These are phyloP conservation scores for Saccharomyces pastorianus DNA, from an alignment of 1,139 yeast genomes.

Conservation along the genomic window DNA sequence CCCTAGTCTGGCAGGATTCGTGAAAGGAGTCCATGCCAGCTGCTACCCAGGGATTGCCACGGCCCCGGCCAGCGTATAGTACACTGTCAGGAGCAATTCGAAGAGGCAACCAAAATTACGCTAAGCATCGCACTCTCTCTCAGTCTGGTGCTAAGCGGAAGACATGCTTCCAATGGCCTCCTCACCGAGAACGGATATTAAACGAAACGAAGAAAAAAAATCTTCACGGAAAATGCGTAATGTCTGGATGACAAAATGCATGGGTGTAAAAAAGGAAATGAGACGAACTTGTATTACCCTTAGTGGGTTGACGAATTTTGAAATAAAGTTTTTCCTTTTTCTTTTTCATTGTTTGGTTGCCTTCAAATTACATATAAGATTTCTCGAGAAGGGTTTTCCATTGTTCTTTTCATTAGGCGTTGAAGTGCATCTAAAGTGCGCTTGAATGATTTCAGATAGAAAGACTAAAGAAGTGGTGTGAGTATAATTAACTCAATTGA, in stretches of 20 bases:
- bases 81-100: not conserved
- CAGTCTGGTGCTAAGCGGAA: not conserved
- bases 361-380: not conserved
- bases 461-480: not conserved
- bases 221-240: not conserved
- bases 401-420: not conserved
- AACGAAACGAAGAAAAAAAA: not conserved
- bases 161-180: not conserved
- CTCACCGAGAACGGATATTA: not conserved
- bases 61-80: not conserved
- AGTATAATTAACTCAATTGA: not conserved
- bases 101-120: not conserved
- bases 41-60: not conserved
- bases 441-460: not conserved
- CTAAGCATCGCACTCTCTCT: not conserved
- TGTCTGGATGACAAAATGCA: not conserved
- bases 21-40: not conserved
- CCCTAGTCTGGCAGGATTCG: not conserved
- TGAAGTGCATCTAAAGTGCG: not conserved
- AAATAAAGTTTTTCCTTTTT: not conserved
- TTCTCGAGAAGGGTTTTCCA: not conserved
- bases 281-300: not conserved
- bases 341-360: not conserved
- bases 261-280: not conserved
- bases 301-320: not conserved